A percentile compares a stretch with the other conserved stretches of the same genome.
These are phyloP conservation scores for rapeseed (Brassica napus) DNA, from an alignment of 345 rosid species.

Conservation along the genomic window DNA sequence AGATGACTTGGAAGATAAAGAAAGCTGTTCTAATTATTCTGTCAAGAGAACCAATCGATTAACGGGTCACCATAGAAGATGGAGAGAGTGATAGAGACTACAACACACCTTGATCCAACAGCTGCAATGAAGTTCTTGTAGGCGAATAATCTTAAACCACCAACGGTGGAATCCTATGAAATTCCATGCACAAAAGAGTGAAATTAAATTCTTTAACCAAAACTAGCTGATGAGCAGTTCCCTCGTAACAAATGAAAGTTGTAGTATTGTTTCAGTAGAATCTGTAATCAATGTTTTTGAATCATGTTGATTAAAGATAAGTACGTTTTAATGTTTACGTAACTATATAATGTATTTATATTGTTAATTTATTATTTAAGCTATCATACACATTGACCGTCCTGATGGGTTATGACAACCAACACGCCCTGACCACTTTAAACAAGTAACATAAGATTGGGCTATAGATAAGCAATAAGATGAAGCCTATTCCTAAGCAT, in stretches of 20 bases:
- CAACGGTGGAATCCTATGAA: background rate
- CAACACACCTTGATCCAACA: background rate
- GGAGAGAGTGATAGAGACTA: constrained; percentile 10
- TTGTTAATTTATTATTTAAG: no score
- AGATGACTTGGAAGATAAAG: background rate
- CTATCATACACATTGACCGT: background rate
- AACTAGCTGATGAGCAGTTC: background rate
- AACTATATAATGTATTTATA: no score
- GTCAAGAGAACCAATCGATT: background rate
- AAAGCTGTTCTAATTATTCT: background rate
- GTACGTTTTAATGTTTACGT: background rate
- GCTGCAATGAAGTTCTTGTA: background rate
- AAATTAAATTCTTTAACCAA: background rate
- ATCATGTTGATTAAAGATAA: background rate
- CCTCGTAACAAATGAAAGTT: background rate
- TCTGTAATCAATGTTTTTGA: background rate
- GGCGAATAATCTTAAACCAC: background rate
- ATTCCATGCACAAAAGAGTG: background rate
- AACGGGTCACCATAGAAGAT: background rate
- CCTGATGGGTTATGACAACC: background rate
- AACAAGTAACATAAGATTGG: background rate
- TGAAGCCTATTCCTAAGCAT: background rate
- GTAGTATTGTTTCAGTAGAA: background rate
- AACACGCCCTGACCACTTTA: background rate
- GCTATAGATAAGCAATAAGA: background rate